These are phyloP conservation scores for Monilinia fructigena DNA, from an alignment of 2,329 filamentous ascomycete species.

Conservation along the genomic window DNA sequence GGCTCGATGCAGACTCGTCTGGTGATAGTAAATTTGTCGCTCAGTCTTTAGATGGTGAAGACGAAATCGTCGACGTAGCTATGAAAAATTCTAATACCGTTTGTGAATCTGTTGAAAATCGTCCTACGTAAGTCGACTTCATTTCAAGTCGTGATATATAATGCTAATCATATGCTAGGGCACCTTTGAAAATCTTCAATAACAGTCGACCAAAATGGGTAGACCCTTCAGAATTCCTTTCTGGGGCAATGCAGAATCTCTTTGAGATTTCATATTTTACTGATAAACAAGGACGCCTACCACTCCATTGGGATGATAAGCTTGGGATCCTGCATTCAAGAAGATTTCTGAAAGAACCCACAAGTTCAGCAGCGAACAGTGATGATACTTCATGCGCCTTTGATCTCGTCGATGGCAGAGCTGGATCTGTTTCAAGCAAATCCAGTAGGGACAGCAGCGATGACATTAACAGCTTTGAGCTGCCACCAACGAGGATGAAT, in stretches of 20 bases:
- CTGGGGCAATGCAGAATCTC: slow-evolving; percentile 62
- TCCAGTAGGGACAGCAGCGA: slow-evolving; percentile 48
- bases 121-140: slow-evolving; percentile 3
- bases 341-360: slow-evolving; percentile 47
- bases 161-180: slow-evolving; percentile 18
- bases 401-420: slow-evolving; percentile 39
- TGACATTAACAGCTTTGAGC: slow-evolving; percentile 39
- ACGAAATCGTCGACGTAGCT: slow-evolving; percentile 85
- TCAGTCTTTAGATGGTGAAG: slow-evolving; percentile 80
- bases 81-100: slow-evolving; percentile 63
- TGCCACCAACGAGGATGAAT: slow-evolving; percentile 53
- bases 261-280: slow-evolving; percentile 74
- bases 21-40: slow-evolving; percentile 71
- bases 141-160: background rate
- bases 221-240: slow-evolving; percentile 56
- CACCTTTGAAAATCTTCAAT: slow-evolving; percentile 31
- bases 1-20: slow-evolving; percentile 63
- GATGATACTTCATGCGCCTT: slow-evolving; percentile 26
- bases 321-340: slow-evolving; percentile 58
- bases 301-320: slow-evolving; percentile 66
- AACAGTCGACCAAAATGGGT: slow-evolving; percentile 52
- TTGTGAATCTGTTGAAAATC: slow-evolving; percentile 21
- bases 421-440: slow-evolving; percentile 42
- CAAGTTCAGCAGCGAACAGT: slow-evolving; percentile 27
- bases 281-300: slow-evolving; percentile 57